Percentiles rank a stretch among this genome's conserved stretches.
These are phyloP conservation scores for Olyra latifolia DNA, from an alignment of 176 grass and related monocot genomes.

Conservation along the genomic window DNA sequence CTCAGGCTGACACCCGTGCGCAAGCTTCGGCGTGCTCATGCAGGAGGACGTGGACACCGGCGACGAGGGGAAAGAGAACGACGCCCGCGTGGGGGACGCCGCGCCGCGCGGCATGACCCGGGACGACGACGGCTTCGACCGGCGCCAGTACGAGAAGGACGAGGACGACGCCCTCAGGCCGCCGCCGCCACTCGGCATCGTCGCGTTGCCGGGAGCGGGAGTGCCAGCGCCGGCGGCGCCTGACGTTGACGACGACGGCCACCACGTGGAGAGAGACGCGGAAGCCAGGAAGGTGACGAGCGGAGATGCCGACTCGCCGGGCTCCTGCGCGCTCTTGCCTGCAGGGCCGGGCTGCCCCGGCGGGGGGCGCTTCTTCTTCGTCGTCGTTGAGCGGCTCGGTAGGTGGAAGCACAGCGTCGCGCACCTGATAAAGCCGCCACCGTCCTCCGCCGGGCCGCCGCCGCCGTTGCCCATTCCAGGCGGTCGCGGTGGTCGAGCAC, in stretches of 20 bases:
- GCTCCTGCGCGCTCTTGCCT: neutral
- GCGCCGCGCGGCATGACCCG: slow-evolving; percentile 41
- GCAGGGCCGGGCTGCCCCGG: neutral
- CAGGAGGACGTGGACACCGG: slow-evolving; percentile 48
- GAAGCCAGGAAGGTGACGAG: slow-evolving; percentile 48
- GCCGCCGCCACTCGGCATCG: neutral
- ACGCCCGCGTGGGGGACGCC: slow-evolving; percentile 16
- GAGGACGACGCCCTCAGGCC: slow-evolving; percentile 1
- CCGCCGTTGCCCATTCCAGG: neutral
- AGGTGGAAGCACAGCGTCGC: slow-evolving; percentile 29
- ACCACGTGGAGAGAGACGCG: slow-evolving; percentile 45
- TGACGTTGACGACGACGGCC: slow-evolving; percentile 36
- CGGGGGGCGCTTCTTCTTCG: slow-evolving; percentile 29
- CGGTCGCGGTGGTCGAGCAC: neutral
- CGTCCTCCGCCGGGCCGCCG: neutral
- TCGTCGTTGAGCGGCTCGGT: slow-evolving; percentile 26
- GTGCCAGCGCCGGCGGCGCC: neutral
- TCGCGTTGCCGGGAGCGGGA: neutral
- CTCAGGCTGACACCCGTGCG: too few relatives aligned
- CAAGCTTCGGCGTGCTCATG: slow-evolving; percentile 54
- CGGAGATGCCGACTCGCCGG: neutral
- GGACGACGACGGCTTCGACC: slow-evolving; percentile 37
- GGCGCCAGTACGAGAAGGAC: slow-evolving; percentile 50
- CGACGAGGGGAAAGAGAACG: slow-evolving; percentile 55
- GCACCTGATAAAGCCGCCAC: slow-evolving; percentile 1